Conservation (phyloP, 768 basidiomycete genomes). For the Tricholoma sp. region DNA sequence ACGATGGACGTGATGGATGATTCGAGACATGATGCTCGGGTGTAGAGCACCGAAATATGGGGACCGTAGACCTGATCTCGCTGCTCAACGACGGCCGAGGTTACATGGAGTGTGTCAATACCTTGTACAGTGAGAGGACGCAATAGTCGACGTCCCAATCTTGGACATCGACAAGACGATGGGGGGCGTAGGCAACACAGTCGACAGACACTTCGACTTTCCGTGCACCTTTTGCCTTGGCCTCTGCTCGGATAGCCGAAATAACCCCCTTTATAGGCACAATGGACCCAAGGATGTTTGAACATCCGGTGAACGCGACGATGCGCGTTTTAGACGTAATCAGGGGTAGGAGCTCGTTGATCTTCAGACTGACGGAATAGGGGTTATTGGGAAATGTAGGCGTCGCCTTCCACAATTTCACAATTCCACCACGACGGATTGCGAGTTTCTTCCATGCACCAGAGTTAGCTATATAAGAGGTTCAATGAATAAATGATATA, state of each 20-base stretch:
- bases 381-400: slow-evolving; percentile 52
- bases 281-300: slow-evolving; percentile 68
- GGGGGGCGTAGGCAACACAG: slow-evolving; percentile 77
- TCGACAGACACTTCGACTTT: slow-evolving; percentile 70
- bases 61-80: slow-evolving; percentile 66
- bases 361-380: slow-evolving; percentile 53
- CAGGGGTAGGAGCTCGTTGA: slow-evolving; percentile 55
- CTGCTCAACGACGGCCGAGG: background rate
- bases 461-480: slow-evolving; percentile 53
- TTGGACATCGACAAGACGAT: slow-evolving; percentile 63
- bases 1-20: slow-evolving; percentile 51
- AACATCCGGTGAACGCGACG: slow-evolving; percentile 69
- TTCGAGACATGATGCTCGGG: slow-evolving; percentile 43
- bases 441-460: slow-evolving; percentile 78
- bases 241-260: slow-evolving; percentile 44
- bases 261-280: slow-evolving; percentile 56
- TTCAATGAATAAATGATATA: background rate
- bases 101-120: slow-evolving; percentile 16
- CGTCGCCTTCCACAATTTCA: slow-evolving; percentile 57
- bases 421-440: slow-evolving; percentile 40
- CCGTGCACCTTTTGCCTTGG: slow-evolving; percentile 43
- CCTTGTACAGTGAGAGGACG: slow-evolving; percentile 75
- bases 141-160: slow-evolving; percentile 77
- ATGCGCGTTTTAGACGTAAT: slow-evolving; percentile 63
- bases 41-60: slow-evolving; percentile 64